Evolutionary conservation across 1,284 basidiomycete genomes (phyloP), one percentile per base, ranked within the genome.

Genomic region (Chalciporus piperatoides): DNA sequence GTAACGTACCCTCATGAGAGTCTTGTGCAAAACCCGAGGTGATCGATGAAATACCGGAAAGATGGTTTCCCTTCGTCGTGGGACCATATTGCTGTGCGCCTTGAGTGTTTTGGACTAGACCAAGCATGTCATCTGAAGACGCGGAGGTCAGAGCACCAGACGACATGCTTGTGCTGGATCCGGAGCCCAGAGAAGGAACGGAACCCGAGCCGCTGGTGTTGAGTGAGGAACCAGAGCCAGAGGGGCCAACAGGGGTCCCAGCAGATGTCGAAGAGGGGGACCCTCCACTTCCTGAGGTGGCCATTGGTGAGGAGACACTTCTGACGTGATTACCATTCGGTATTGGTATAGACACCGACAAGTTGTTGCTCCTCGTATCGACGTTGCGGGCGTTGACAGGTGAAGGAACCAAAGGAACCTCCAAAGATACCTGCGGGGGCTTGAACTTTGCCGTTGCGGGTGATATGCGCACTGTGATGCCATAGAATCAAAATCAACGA

Each of bases 391-490:
- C 49, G 38, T 65, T 58, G 14, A 72, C 60, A 11, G 74, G 71
- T 48, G 75, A 74, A 41, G 75, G 78, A 28, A 77, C 68, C 50
- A 77, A 74, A 24, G 79, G 71, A 42, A 79, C 65, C 48, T 81
- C 79, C 46, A 75, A 59, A 39, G 72, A 59, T n/a, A 69, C 62
- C 38, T 64, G 71, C 8, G 79, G 76, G 2, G 80, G 75, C 67
- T 89, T 91, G 70, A 84, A 86, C 65, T 92, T 92, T 15, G 89
- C 89, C 0, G 90, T 92, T n/a, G 89, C 89, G 23, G 89, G 87
- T 8, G 90, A 91, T 55, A 92, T 90, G 50, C 90, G 85, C 89
- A 92, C 88, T 90, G 59, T 41, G 54, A 23, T 12, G 39, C 39
- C 37, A 53, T 40, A 32, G 53, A 36, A 56, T 55, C 48, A 57